A percentile compares a stretch with the other conserved stretches of the same genome.
Evolutionary conservation across 768 basidiomycete species (phyloP).

Genomic region (Lactarius tabidus): DNA sequence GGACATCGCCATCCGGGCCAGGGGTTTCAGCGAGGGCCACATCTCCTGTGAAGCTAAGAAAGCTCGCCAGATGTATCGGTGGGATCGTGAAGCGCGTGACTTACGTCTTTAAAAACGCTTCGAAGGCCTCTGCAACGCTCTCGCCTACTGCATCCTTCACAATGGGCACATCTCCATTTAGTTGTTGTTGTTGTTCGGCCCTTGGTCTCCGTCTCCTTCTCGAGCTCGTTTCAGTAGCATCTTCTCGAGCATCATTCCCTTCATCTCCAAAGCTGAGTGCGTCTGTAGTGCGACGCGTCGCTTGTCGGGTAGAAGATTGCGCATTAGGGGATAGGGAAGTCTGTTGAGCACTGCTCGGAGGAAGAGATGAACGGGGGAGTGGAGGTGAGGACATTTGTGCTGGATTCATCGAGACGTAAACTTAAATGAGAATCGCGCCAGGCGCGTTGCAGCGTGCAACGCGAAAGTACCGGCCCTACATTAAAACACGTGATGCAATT

Average conservation of each 20-base stretch:
- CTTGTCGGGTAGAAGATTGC: slow-evolving; percentile 29
- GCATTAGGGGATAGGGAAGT: slow-evolving; percentile 38
- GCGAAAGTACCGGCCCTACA: slow-evolving; percentile 47
- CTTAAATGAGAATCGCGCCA: slow-evolving; percentile 29
- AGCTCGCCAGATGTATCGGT: slow-evolving; percentile 16
- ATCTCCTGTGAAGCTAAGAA: slow-evolving; percentile 76
- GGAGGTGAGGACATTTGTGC: slow-evolving; percentile 55
- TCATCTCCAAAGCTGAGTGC: slow-evolving; percentile 43
- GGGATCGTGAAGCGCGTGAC: neutral
- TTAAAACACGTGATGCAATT: slow-evolving; percentile 13
- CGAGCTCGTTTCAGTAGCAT: slow-evolving; percentile 31
- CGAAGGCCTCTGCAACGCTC: slow-evolving; percentile 89
- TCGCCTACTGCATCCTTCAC: slow-evolving; percentile 95
- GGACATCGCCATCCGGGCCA: slow-evolving; percentile 62
- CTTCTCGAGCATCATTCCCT: slow-evolving; percentile 38
- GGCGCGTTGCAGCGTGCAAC: slow-evolving; percentile 27
- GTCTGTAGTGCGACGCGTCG: slow-evolving; percentile 31
- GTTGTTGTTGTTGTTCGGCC: slow-evolving; percentile 39
- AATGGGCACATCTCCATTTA: slow-evolving; percentile 68
- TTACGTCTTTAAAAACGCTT: slow-evolving; percentile 86
- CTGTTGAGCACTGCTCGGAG: slow-evolving; percentile 47
- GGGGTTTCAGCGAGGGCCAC: slow-evolving; percentile 78
- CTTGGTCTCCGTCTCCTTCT: slow-evolving; percentile 45
- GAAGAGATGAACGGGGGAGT: slow-evolving; percentile 48
- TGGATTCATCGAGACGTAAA: slow-evolving; percentile 49